Percentiles rank a stretch among this genome's conserved stretches.
Conservation (phyloP, 1,284 basidiomycete species). For the Leccinum pallidistipes region DNA sequence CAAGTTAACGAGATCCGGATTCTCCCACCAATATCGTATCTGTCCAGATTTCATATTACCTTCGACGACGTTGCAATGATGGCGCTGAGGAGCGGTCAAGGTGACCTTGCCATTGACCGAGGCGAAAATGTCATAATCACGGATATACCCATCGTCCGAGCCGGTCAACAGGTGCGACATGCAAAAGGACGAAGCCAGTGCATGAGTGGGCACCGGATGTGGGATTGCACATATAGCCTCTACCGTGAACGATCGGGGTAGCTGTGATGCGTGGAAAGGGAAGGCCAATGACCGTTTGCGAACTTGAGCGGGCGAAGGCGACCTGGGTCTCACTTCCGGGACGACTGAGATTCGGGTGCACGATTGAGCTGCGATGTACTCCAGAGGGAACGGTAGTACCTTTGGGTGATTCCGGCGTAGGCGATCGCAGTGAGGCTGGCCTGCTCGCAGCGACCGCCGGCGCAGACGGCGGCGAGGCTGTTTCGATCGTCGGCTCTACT, state of each 20-base stretch:
- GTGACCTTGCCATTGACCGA: slow-evolving; percentile 87
- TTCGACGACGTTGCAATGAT: slow-evolving; percentile 89
- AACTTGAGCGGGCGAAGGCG: slow-evolving; percentile 61
- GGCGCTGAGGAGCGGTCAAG: slow-evolving; percentile 87
- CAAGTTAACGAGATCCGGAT: slow-evolving; percentile 45
- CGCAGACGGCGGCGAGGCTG: slow-evolving; percentile 29
- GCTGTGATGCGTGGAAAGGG: slow-evolving; percentile 23
- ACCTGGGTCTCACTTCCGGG: slow-evolving; percentile 46
- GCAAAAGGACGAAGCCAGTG: slow-evolving; percentile 83
- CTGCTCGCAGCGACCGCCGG: slow-evolving; percentile 13
- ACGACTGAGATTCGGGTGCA: slow-evolving; percentile 19
- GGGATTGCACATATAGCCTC: slow-evolving; percentile 93
- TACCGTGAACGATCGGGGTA: slow-evolving; percentile 75
- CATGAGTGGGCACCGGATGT: slow-evolving; percentile 85
- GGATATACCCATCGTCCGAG: slow-evolving; percentile 91
- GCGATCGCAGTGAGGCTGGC: slow-evolving; percentile 23
- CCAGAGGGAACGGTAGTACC: slow-evolving; percentile 18
- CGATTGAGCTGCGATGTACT: slow-evolving; percentile 10
- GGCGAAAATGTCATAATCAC: slow-evolving; percentile 90
- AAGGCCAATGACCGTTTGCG: slow-evolving; percentile 47
- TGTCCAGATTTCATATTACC: slow-evolving; percentile 91
- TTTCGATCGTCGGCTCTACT: slow-evolving; percentile 25
- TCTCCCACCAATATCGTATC: slow-evolving; percentile 89
- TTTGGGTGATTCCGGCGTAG: slow-evolving; percentile 31
- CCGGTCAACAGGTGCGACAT: slow-evolving; percentile 89